A percentile compares a stretch with the other conserved stretches of the same genome.
Evolutionary conservation across 2,329 filamentous ascomycete species (phyloP).

Genomic region (Microdochium nivale): DNA sequence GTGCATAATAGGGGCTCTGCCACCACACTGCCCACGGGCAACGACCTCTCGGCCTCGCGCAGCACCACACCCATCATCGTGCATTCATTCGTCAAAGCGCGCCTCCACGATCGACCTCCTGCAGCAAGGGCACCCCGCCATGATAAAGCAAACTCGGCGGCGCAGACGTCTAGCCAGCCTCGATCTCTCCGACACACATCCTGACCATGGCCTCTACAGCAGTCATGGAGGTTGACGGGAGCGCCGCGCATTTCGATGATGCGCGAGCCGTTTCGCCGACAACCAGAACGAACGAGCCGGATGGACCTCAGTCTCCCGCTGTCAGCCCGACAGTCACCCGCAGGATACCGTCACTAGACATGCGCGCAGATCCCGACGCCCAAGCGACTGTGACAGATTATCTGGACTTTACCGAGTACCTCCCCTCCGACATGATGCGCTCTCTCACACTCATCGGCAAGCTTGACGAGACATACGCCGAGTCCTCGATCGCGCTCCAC

Average conservation of each 20-base stretch:
- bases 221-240: slow-evolving; percentile 1
- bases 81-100: neutral
- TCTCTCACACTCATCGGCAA: slow-evolving; percentile 58
- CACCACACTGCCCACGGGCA: no score
- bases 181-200: slow-evolving; percentile 8
- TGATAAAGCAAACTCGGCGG: neutral
- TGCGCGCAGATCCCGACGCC: slow-evolving; percentile 55
- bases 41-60: neutral
- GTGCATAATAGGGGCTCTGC: no score
- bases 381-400: slow-evolving; percentile 64
- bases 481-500: slow-evolving; percentile 46
- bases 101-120: neutral
- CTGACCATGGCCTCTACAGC: slow-evolving; percentile 2
- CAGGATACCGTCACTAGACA: slow-evolving; percentile 34
- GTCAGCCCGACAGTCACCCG: slow-evolving; percentile 19
- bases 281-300: slow-evolving; percentile 16
- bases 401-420: slow-evolving; percentile 61
- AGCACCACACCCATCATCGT: neutral
- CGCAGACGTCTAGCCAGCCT: neutral
- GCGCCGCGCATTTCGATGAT: slow-evolving; percentile 9
- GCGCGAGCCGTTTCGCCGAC: slow-evolving; percentile 21
- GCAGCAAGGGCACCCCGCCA: neutral
- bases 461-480: slow-evolving; percentile 50
- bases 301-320: slow-evolving; percentile 17
- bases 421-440: slow-evolving; percentile 57